phyloP scores from a whole-genome alignment of 345 rosid genomes.

The Luvunga scandens region DNA sequence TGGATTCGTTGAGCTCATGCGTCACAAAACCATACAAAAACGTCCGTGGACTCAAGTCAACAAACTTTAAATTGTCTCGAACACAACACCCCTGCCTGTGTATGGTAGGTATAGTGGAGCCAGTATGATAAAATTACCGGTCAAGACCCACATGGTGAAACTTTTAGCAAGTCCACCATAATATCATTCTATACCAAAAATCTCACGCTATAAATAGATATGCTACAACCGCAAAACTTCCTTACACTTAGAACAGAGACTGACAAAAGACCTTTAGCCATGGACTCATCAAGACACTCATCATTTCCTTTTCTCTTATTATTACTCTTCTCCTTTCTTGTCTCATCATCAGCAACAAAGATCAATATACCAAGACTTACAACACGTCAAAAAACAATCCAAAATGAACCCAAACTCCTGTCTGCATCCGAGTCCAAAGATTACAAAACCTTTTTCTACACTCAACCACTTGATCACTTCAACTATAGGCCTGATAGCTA shows the following conservation, averaged over 20 bases:
- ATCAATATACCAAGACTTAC: constrained; percentile 16
- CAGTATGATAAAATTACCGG: background rate
- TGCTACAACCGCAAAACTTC: too few species aligned
- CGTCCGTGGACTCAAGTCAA: background rate
- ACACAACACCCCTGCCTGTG: background rate
- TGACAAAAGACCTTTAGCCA: background rate
- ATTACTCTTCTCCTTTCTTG: background rate
- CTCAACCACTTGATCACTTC: too few species aligned
- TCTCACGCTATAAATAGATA: background rate
- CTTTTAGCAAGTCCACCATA: background rate
- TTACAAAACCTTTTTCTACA: too few species aligned
- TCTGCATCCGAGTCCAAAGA: background rate
- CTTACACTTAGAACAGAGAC: too few species aligned
- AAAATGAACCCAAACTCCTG: background rate
- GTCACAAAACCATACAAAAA: background rate
- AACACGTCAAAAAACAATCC: background rate
- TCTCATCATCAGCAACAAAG: background rate
- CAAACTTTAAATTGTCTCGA: background rate
- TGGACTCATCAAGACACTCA: background rate
- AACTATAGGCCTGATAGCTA: too few species aligned
- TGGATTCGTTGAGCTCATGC: background rate
- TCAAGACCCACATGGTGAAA: too few species aligned
- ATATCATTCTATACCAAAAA: background rate
- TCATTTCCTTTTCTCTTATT: constrained; percentile 6
- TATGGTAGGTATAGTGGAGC: background rate